phyloP scores from a whole-genome alignment of 495 filamentous ascomycete species.

The Annulohypoxylon bovei region DNA sequence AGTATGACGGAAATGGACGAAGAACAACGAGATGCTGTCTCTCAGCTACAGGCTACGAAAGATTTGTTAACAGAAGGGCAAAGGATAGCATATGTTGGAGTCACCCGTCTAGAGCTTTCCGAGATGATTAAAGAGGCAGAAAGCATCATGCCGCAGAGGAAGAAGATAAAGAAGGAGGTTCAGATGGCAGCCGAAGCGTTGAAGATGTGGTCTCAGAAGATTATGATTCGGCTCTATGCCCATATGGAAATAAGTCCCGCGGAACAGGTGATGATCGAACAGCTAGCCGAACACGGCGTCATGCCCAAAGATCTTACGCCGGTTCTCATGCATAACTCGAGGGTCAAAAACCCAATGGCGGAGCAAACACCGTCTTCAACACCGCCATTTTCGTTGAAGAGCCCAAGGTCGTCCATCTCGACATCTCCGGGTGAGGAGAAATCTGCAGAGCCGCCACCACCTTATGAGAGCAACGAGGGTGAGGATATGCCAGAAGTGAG shows the following conservation, averaged over 20 bases:
- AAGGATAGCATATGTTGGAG: slow-evolving; percentile 93
- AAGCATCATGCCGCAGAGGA: slow-evolving; percentile 61
- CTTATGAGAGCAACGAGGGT: slow-evolving; percentile 75
- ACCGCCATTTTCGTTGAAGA: slow-evolving; percentile 37
- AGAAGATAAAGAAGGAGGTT: slow-evolving; percentile 72
- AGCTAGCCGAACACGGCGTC: slow-evolving; percentile 91
- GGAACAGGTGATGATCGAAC: slow-evolving; percentile 99
- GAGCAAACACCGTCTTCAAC: slow-evolving; percentile 41
- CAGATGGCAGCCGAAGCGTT: slow-evolving; percentile 75
- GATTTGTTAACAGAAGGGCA: slow-evolving; percentile 94
- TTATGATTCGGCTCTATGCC: slow-evolving; percentile 90
- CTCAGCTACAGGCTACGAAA: slow-evolving; percentile 96
- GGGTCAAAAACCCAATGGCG: slow-evolving; percentile 93
- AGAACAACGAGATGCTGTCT: slow-evolving; percentile 81
- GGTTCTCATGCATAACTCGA: slow-evolving; percentile 88
- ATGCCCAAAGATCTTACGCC: slow-evolving; percentile 82
- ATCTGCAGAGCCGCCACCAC: slow-evolving; percentile 67
- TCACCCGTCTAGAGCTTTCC: slow-evolving; percentile 80
- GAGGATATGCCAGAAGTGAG: slow-evolving; percentile 78
- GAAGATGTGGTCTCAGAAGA: slow-evolving; percentile 97
- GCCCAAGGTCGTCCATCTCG: slow-evolving; percentile 35
- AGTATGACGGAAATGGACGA: slow-evolving; percentile 69
- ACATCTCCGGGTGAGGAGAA: slow-evolving; percentile 49
- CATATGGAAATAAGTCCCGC: slow-evolving; percentile 94
- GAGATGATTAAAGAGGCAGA: slow-evolving; percentile 77